Conservation (phyloP, 2,329 filamentous ascomycete genomes). For the Apiospora aurea region DNA sequence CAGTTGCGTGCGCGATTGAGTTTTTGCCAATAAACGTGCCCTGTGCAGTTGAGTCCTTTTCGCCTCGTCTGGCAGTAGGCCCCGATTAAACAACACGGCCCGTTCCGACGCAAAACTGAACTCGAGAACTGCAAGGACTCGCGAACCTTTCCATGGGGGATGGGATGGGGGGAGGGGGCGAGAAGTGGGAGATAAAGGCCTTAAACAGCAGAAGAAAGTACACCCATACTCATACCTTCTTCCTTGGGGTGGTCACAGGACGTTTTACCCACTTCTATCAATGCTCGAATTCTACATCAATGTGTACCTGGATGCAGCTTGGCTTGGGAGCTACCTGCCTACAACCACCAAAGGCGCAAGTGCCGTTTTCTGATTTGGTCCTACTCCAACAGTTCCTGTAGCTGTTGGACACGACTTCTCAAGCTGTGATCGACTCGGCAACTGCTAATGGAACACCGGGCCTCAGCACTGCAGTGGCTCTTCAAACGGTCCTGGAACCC, state of each 20-base stretch:
- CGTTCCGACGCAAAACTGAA: slow-evolving; percentile 36
- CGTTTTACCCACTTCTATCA: slow-evolving; percentile 3
- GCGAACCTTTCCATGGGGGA: slow-evolving; percentile 1
- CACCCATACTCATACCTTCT: background rate
- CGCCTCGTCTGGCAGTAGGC: slow-evolving; percentile 15
- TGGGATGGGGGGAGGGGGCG: background rate
- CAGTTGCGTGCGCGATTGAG: background rate
- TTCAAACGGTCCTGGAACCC: slow-evolving; percentile 32
- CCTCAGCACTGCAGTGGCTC: slow-evolving; percentile 30
- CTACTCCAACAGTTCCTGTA: slow-evolving; percentile 25
- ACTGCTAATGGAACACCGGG: slow-evolving; percentile 15
- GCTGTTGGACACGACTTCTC: slow-evolving; percentile 25
- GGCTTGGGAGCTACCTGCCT: background rate
- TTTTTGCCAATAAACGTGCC: slow-evolving; percentile 30
- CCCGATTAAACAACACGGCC: slow-evolving; percentile 32
- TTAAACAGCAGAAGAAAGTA: background rate
- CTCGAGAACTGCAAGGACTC: slow-evolving; percentile 24
- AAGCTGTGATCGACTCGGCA: slow-evolving; percentile 24
- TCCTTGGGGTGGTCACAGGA: background rate
- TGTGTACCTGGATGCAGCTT: background rate
- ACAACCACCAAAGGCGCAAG: slow-evolving; percentile 5
- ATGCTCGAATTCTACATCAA: background rate
- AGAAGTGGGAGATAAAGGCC: too few species aligned
- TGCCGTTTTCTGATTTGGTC: background rate
- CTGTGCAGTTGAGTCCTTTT: background rate